These are phyloP conservation scores for Orbilia ellipsospora DNA, from an alignment of 2,329 filamentous ascomycete species.

Conservation along the genomic window DNA sequence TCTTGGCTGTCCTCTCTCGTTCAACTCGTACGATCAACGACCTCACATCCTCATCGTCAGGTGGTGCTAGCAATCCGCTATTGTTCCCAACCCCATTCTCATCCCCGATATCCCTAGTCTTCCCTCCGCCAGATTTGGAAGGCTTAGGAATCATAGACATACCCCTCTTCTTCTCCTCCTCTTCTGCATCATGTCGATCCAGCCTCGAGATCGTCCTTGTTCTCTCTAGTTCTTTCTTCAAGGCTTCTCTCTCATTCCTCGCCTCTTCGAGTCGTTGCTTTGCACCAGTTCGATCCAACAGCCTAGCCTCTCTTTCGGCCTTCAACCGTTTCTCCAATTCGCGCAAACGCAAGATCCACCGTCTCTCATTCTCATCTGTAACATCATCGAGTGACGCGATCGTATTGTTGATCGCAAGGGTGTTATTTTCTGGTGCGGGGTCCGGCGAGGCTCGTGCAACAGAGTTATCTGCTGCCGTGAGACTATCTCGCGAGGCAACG, in stretches of 20 bases:
- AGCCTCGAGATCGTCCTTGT: conserved; percentile 62
- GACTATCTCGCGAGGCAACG: conserved; percentile 38
- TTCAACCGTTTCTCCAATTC: conserved; percentile 91
- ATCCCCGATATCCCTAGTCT: conserved; percentile 28
- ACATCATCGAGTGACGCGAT: conserved; percentile 59
- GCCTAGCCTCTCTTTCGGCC: conserved; percentile 84
- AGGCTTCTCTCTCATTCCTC: conserved; percentile 77
- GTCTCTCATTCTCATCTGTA: conserved; percentile 69
- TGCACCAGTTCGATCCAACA: conserved; percentile 85
- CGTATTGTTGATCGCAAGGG: conserved; percentile 60
- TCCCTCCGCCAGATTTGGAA: conserved; percentile 10
- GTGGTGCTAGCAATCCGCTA: conserved; percentile 39
- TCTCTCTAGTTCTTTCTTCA: conserved; percentile 73
- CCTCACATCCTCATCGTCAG: conserved; percentile 53
- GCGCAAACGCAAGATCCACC: conserved; percentile 85
- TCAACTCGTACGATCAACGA: conserved; percentile 53
- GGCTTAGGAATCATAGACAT: conserved; percentile 54
- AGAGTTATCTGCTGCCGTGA: conserved; percentile 34
- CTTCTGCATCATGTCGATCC: conserved; percentile 41
- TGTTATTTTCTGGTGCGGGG: conserved; percentile 57
- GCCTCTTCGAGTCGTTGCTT: conserved; percentile 81
- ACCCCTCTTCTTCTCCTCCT: conserved; percentile 24
- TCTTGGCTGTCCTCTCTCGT: conserved; percentile 49
- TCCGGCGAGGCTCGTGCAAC: conserved; percentile 59
- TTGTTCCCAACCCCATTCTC: conserved; percentile 34